A percentile compares a stretch with the other conserved stretches of the same genome.
phyloP scores from a whole-genome alignment of 1,284 basidiomycete species.

The Pseudomicrostroma phylloplanum region DNA sequence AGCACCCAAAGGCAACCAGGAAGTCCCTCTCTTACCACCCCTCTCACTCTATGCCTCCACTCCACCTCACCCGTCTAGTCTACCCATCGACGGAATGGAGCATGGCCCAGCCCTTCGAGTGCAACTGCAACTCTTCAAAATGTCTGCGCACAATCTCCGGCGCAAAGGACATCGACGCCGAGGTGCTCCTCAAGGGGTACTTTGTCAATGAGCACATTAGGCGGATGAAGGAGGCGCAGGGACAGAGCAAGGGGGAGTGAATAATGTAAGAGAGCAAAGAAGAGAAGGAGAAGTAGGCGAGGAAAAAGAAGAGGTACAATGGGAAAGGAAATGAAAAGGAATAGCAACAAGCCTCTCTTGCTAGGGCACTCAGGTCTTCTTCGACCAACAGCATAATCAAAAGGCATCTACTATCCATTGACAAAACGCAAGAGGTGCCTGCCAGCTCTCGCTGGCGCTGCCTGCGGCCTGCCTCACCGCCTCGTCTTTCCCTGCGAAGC shows the following conservation, averaged over 20 bases:
- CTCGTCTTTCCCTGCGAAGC: neutral
- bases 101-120: slow-evolving; percentile 45
- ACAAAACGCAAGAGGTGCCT: no score
- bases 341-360: no score
- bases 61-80: slow-evolving; percentile 19
- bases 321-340: no score
- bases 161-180: slow-evolving; percentile 24
- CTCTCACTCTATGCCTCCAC: neutral
- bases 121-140: slow-evolving; percentile 24
- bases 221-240: slow-evolving; percentile 29
- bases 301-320: no score
- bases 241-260: neutral
- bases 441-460: no score
- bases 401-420: no score
- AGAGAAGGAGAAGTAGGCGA: no score
- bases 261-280: no score
- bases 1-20: neutral
- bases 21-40: no score
- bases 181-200: slow-evolving; percentile 21
- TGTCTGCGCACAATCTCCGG: slow-evolving; percentile 38
- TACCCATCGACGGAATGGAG: slow-evolving; percentile 46
- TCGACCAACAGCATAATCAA: no score
- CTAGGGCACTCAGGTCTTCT: no score
- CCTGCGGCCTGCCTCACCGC: no score
- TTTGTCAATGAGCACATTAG: slow-evolving; percentile 41